Percentiles rank a stretch among this genome's conserved stretches.
Evolutionary conservation across 2,329 filamentous ascomycete species (phyloP).

Genomic region (Xylaria hypoxylon): DNA sequence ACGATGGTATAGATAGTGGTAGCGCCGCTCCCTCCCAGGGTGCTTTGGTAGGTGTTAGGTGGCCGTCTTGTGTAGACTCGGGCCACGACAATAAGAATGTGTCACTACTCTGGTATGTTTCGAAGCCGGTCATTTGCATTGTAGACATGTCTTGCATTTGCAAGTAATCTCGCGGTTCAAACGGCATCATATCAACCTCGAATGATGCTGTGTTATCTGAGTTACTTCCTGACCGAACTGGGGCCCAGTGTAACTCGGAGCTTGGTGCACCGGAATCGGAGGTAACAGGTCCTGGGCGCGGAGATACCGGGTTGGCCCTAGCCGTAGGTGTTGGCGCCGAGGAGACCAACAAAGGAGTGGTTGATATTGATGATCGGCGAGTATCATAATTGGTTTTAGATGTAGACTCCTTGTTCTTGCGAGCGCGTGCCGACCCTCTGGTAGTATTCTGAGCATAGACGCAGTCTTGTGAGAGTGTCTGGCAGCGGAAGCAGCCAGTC

Average conservation of each 20-base stretch:
- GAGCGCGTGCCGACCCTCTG: constrained; percentile 17
- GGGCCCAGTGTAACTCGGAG: not conserved
- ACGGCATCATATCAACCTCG: constrained; percentile 11
- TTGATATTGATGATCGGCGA: constrained; percentile 6
- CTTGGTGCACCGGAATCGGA: not conserved
- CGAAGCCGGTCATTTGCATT: constrained; percentile 6
- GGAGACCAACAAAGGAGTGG: constrained; percentile 6
- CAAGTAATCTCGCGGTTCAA: constrained; percentile 21
- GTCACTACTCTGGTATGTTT: constrained; percentile 5
- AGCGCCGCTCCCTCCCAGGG: constrained; percentile 5
- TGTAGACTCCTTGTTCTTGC: constrained; percentile 21
- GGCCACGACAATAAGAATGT: constrained; percentile 16
- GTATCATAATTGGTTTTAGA: constrained; percentile 5
- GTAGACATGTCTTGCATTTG: constrained; percentile 8
- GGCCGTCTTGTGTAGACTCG: constrained; percentile 4
- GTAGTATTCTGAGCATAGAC: constrained; percentile 22
- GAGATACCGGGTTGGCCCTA: not conserved
- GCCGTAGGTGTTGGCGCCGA: not conserved
- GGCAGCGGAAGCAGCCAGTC: constrained; percentile 28
- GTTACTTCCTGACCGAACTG: not conserved
- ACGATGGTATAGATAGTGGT: constrained; percentile 8
- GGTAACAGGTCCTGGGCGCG: not conserved
- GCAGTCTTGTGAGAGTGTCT: constrained; percentile 23
- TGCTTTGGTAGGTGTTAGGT: not conserved
- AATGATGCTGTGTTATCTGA: not conserved